Conservation (phyloP, 257 asterid species). For the Solanum acaule region DNA sequence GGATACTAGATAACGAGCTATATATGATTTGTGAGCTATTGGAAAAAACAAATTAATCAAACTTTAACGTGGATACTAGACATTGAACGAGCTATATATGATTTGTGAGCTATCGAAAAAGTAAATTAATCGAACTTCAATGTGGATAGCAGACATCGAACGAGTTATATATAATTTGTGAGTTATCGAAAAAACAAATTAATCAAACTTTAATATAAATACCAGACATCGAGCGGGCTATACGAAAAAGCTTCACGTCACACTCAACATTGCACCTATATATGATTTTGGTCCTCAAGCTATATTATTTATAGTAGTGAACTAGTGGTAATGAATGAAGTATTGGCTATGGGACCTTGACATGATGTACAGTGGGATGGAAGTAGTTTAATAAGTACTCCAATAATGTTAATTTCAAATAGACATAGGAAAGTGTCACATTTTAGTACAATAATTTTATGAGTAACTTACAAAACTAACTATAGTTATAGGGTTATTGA, state of each 20-base stretch:
- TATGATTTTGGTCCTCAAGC: not conserved
- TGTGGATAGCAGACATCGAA: fast-evolving
- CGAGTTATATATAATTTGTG: too few species aligned
- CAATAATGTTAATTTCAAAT: too few species aligned
- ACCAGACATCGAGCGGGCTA: fast-evolving
- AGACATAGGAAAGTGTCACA: too few species aligned
- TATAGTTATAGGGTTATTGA: too few species aligned
- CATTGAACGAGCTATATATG: too few species aligned
- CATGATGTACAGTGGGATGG: not conserved
- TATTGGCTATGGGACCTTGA: not conserved
- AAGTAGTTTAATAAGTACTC: not conserved
- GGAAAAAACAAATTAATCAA: too few species aligned
- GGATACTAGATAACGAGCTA: not conserved
- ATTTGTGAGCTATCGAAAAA: not conserved
- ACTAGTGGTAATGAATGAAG: not conserved
- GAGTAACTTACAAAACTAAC: too few species aligned
- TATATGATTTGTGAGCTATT: too few species aligned
- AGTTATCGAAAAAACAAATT: fast-evolving
- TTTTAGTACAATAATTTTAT: too few species aligned
- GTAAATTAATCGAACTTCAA: too few species aligned
- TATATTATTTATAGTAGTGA: not conserved
- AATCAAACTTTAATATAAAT: too few species aligned
- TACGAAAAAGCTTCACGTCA: not conserved
- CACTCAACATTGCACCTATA: not conserved
- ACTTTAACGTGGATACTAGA: too few species aligned